phyloP scores from a whole-genome alignment of 2,329 filamentous ascomycete genomes.

The Fusarium tanahbumbuense region DNA sequence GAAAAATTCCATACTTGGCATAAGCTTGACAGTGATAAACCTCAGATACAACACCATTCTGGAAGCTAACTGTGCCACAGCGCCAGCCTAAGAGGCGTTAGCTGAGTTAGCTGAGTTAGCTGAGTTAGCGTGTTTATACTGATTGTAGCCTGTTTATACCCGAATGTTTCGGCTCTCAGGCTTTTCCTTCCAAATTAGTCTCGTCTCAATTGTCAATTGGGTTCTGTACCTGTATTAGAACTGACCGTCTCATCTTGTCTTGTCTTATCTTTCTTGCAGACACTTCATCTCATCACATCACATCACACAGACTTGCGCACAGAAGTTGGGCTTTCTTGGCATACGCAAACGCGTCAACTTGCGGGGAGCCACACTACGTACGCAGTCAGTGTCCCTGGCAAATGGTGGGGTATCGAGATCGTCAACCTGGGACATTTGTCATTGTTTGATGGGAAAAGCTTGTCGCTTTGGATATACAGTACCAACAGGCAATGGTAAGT shows the following conservation, averaged over 20 bases:
- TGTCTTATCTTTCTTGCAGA: not conserved
- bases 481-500: not conserved
- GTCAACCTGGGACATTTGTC: constrained; percentile 10
- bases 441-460: not conserved
- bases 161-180: not conserved
- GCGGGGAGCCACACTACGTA: constrained; percentile 8
- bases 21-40: constrained; percentile 7
- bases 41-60: not conserved
- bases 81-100: constrained; percentile 18
- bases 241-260: not conserved
- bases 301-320: constrained; percentile 3
- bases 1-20: constrained; percentile 16
- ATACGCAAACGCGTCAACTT: constrained; percentile 33
- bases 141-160: constrained; percentile 8
- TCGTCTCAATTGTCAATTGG: not conserved
- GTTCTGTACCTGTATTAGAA: not conserved
- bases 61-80: constrained; percentile 15
- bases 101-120: constrained; percentile 25
- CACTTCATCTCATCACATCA: not conserved
- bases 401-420: constrained; percentile 37
- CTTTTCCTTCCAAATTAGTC: not conserved
- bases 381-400: not conserved
- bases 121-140: constrained; percentile 13
- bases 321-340: constrained; percentile 21
- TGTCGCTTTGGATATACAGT: not conserved